Base-by-base conservation (phyloP, 192 early-diverging fungal species). In the Borealophlyctis nickersoniae region DNA sequence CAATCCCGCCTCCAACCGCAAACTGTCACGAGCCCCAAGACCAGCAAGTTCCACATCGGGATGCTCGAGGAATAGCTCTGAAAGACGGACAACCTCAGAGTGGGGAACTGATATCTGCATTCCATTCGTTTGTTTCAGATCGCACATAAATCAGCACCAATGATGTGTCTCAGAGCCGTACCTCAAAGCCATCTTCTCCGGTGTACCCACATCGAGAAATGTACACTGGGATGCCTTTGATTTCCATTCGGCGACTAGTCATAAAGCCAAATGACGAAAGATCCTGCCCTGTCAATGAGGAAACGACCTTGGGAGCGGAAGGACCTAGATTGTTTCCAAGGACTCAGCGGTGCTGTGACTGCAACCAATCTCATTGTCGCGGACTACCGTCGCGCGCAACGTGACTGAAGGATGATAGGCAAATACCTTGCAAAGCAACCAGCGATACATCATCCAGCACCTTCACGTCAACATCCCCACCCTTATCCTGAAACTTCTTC, bases 121-220 rank as follows among this genome's bases (percentile, higher is more conserved):
- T 19, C 52, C 16, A 48, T 48, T 48, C 9, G 45, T 9, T 48
- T 48, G n/a, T 9, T 48, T 48, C 31, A 31, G 31, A 62, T n/a
- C 19, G 63, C 22, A 31, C 19, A 29, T 30, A 63, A 27, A 34
- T 11, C 24, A 16, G 22, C n/a, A n/a, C n/a, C n/a, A n/a, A n/a
- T n/a, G n/a, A n/a, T n/a, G n/a, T n/a, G n/a, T n/a, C n/a, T 31
- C 36, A 27, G 19, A 56, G 4, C 32, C 64, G 31, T 60, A 91
- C 87, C 75, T 98, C 96, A 69, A 99, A 98, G 13, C 96, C 96
- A 77, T 99, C 96, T 77, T 99, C 96, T 60, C 96, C 96, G 60
- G 96, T 99, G 81, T 99, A 99, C 13, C 96, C 96, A 29, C 91
- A 95, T 28, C 96, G 88, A 22, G 96, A 91, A 36, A 99, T 86